Percentiles rank a stretch among this genome's conserved stretches.
Evolutionary conservation across 2,329 filamentous ascomycete genomes (phyloP).

Genomic region (Mycocentrospora acerina): DNA sequence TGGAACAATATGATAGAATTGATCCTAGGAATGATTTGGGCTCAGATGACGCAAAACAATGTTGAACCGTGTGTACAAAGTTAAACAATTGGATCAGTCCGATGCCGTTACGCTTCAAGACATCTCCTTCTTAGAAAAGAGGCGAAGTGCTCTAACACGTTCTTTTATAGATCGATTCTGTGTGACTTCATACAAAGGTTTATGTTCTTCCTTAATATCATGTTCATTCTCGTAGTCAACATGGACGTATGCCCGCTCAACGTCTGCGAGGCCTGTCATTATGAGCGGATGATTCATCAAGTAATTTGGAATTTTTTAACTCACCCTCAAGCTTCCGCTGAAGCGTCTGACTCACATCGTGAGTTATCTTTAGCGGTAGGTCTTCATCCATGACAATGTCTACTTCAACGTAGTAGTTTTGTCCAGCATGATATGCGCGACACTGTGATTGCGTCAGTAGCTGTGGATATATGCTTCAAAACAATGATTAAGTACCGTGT

Average conservation of each 20-base stretch:
- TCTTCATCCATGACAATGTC: conserved; percentile 62
- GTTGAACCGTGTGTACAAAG: too few species aligned
- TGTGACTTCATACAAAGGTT: conserved; percentile 40
- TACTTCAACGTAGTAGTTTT: conserved; percentile 63
- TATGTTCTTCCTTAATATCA: conserved; percentile 43
- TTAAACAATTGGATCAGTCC: conserved; percentile 1
- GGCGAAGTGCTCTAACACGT: conserved; percentile 30
- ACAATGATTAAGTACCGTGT: conserved; percentile 45
- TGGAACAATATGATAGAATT: too few species aligned
- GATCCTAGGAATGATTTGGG: too few species aligned
- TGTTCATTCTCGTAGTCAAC: conserved; percentile 50
- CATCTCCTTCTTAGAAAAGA: conserved; percentile 28
- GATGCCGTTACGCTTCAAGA: conserved; percentile 9
- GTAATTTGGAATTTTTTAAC: too few species aligned
- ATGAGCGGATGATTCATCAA: conserved; percentile 12
- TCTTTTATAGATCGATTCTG: conserved; percentile 36
- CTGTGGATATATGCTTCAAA: not conserved
- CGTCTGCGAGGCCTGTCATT: conserved; percentile 36
- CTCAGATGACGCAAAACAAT: too few species aligned
- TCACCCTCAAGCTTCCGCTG: conserved; percentile 62
- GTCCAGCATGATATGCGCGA: conserved; percentile 63
- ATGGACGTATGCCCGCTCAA: conserved; percentile 53
- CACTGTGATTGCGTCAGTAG: conserved; percentile 38
- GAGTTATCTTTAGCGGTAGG: conserved; percentile 57
- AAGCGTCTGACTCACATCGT: conserved; percentile 61